These are phyloP conservation scores for Pholiota molesta DNA, from an alignment of 768 basidiomycete species.

Conservation along the genomic window DNA sequence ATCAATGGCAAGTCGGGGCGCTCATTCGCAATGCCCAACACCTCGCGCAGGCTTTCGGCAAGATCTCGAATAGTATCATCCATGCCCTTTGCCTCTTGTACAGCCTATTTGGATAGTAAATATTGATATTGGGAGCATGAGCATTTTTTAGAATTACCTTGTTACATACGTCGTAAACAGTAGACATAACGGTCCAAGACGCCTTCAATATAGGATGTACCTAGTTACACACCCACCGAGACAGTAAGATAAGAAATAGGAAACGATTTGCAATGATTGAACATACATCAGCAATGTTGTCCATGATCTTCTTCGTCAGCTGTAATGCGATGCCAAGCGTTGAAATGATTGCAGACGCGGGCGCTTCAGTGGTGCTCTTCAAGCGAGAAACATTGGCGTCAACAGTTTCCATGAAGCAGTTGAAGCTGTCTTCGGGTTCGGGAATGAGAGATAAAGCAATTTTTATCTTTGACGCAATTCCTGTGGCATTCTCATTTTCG, in stretches of 20 bases:
- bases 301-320: background rate
- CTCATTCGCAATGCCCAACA: no score
- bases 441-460: background rate
- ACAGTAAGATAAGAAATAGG: no score
- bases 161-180: background rate
- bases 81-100: no score
- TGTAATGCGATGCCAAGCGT: background rate
- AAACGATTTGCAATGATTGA: no score
- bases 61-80: no score
- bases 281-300: background rate
- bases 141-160: no score
- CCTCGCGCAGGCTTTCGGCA: no score
- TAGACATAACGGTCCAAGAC: background rate
- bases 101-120: background rate
- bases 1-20: no score
- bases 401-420: background rate
- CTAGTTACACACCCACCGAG: background rate
- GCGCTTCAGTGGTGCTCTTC: background rate
- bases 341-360: background rate
- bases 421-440: background rate
- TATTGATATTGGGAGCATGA: no score
- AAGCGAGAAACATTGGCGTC: background rate
- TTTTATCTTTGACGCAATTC: background rate
- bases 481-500: background rate
- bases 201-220: background rate